These are phyloP conservation scores for Blastomyces parvus DNA, from an alignment of 2,329 filamentous ascomycete genomes.

Conservation along the genomic window DNA sequence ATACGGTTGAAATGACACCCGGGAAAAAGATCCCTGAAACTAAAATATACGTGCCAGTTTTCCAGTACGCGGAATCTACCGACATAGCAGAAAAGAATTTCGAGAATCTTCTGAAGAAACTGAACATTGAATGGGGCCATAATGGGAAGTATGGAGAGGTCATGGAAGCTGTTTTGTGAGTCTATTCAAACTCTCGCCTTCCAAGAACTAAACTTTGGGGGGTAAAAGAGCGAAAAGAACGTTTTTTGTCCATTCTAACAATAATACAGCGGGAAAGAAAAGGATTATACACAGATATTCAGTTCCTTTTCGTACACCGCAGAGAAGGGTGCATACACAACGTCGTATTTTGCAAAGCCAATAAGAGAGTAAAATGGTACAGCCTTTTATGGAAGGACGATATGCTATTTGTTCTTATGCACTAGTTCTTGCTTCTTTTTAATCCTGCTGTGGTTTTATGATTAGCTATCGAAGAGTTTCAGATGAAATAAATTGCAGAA, in stretches of 20 bases:
- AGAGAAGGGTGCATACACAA: not conserved
- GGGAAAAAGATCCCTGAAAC: not conserved
- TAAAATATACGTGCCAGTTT: not conserved
- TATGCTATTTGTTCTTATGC: not conserved
- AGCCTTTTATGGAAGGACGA: not conserved
- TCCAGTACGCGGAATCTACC: not conserved
- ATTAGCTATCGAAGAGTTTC: not conserved
- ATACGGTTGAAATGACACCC: not conserved
- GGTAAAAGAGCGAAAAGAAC: too few relatives aligned
- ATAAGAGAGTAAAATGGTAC: not conserved
- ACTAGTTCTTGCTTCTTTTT: not conserved
- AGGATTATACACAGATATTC: not conserved
- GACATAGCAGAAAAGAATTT: not conserved
- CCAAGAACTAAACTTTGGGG: not conserved
- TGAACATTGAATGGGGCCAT: not conserved
- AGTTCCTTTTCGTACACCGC: not conserved
- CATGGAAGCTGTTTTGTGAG: not conserved
- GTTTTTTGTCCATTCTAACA: not conserved
- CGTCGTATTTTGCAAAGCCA: not conserved
- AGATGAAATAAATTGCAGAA: not conserved
- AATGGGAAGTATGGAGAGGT: not conserved
- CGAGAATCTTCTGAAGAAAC: not conserved
- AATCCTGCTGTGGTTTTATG: not conserved
- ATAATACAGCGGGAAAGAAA: not conserved
- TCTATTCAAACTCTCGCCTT: not conserved